Evolutionary conservation across 2,329 filamentous ascomycete genomes (phyloP), one percentile per base, ranked within the genome.

Genomic region (Chaetomiaceae sp.): DNA sequence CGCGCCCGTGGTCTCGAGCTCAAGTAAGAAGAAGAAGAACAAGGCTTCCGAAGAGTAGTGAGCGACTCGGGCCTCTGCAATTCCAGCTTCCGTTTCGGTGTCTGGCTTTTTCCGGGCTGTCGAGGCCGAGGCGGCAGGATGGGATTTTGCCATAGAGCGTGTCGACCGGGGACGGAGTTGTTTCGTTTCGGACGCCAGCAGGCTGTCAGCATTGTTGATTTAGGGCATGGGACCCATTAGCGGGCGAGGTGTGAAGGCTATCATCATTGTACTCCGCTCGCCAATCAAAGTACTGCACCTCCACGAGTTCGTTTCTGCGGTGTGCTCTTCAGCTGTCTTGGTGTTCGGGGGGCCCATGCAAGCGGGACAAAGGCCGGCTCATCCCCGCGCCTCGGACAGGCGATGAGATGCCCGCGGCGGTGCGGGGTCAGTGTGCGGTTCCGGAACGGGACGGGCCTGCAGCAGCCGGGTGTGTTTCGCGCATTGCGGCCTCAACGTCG

Each of bases 1-100:
- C 46, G 72, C 77, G 56, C 70, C 72, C 27, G 27, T 31, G 27
- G n/a, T n/a, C n/a, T 57, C 70, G 66, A 54, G 66, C 69, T 66
- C 71, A 60, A 78, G 79, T 66, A 83, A 83, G 75, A 91, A 91
- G 81, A 84, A 84, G 76, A 82, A 81, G 73, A 79, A 77, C 23
- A 44, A 48, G 36, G 39, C 27, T 33, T 39, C 34, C 33, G 56
- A 56, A 29, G 61, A 63, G 56, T 61, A 61, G 39, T 59, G 56
- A 57, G 54, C 15, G 40, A 48, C 45, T 38, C 40, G 38, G 15
- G 3, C 33, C 31, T n/a, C n/a, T 31, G 43, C 27, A 37, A 48
- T 51, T 43, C 39, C n/a, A n/a, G n/a, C 47, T 42, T 25, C 25
- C 45, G 37, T 29, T 38, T 47, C 22, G 37, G 31, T 36, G 29